A percentile compares a stretch with the other conserved stretches of the same genome.
Conservation (phyloP, 2,329 filamentous ascomycete species). For the Venturia effusa region DNA sequence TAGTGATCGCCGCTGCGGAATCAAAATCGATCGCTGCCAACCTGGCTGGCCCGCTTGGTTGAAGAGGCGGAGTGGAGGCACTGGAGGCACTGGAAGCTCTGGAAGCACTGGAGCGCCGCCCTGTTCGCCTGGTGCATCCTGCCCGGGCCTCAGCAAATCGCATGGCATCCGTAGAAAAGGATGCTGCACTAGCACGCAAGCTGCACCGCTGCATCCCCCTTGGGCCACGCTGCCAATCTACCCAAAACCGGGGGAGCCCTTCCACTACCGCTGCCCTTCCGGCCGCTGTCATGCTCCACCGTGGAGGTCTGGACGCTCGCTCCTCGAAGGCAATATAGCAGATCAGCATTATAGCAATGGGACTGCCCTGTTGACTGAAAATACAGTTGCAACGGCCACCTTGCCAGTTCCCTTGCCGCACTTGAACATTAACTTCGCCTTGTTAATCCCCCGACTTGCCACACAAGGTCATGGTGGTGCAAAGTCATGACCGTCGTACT, state of each 20-base stretch:
- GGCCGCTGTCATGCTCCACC: neutral
- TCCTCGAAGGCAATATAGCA: neutral
- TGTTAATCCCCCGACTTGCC: neutral
- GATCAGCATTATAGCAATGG: neutral
- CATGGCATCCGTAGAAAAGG: neutral
- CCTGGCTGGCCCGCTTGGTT: neutral
- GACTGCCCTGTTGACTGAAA: neutral
- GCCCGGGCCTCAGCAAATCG: neutral
- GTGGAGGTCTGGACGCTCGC: neutral
- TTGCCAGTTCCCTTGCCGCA: neutral
- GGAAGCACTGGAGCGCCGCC: neutral
- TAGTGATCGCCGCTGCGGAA: constrained; percentile 8
- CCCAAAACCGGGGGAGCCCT: neutral
- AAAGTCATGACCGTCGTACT: neutral
- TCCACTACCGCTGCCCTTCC: neutral
- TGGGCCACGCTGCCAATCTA: constrained; percentile 1
- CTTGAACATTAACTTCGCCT: neutral
- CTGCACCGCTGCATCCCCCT: neutral
- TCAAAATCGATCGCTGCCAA: constrained; percentile 7
- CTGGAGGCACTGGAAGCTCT: no score
- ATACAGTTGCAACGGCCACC: neutral
- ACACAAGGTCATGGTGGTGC: neutral
- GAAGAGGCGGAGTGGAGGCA: neutral
- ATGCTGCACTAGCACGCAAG: neutral
- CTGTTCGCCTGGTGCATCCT: neutral